Evolutionary conservation across 164 flowering plant genomes (phyloP).

Genomic region (Dillenia suffruticosa): DNA sequence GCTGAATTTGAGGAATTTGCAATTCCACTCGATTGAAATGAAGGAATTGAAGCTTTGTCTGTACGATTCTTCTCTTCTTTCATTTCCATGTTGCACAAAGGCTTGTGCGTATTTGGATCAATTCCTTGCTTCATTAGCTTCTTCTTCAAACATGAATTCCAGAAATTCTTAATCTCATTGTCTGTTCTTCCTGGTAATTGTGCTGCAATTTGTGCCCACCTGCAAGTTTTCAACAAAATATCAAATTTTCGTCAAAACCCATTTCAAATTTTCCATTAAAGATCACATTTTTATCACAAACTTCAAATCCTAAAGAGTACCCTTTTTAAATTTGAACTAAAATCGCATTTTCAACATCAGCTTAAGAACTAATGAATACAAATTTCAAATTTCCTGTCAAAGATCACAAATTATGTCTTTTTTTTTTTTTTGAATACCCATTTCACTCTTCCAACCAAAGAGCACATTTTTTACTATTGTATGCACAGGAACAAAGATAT

Average conservation of each 20-base stretch:
- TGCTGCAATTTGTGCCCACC: constrained; percentile 95
- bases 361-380: no score
- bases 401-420: neutral
- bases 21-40: constrained; percentile 10
- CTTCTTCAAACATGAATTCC: constrained; percentile 88
- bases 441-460: no score
- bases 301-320: neutral
- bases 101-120: constrained; percentile 83
- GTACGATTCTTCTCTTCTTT: constrained; percentile 17
- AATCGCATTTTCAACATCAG: no score
- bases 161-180: constrained; percentile 85
- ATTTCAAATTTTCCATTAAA: no score
- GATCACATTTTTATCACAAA: no score
- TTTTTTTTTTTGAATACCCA: neutral
- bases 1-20: constrained; percentile 3
- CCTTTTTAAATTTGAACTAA: neutral
- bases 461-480: no score
- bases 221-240: constrained; percentile 16
- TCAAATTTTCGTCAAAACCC: neutral
- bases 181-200: constrained; percentile 93
- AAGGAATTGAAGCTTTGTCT: constrained; percentile 11
- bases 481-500: neutral
- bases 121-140: constrained; percentile 76
- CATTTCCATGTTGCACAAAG: constrained; percentile 27
- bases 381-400: constrained; percentile 1